These are phyloP conservation scores for Collybia sordida DNA, from an alignment of 768 basidiomycete species.

Conservation along the genomic window DNA sequence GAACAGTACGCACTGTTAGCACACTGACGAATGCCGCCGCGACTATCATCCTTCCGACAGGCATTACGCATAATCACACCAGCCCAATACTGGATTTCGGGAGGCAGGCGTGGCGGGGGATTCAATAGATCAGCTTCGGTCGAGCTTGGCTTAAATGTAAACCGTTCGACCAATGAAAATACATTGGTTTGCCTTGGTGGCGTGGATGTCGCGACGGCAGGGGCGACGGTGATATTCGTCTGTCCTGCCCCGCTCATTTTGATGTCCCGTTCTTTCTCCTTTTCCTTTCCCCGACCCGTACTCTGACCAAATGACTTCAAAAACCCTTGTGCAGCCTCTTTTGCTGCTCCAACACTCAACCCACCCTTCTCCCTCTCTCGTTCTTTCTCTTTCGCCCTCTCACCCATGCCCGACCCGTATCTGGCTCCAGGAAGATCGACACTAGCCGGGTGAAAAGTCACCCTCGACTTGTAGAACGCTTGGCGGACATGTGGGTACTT, in stretches of 20 bases:
- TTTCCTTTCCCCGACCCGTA: neutral
- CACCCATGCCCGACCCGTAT: conserved; percentile 16
- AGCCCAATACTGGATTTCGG: conserved; percentile 98
- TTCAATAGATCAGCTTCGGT: conserved; percentile 72
- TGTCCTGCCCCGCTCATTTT: conserved; percentile 1
- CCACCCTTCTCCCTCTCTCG: conserved; percentile 17
- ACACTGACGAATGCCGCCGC: conserved; percentile 94
- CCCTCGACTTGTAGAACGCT: conserved; percentile 88
- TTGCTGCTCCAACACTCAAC: neutral
- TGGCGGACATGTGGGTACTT: conserved; percentile 98
- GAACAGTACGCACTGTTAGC: conserved; percentile 75
- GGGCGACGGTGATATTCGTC: conserved; percentile 22
- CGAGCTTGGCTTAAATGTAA: conserved; percentile 91
- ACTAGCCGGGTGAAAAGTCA: conserved; percentile 80
- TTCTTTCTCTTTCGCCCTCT: conserved; percentile 28
- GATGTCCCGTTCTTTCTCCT: conserved; percentile 3
- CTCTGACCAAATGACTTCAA: conserved; percentile 42
- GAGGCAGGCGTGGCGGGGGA: conserved; percentile 70
- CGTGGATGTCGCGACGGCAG: conserved; percentile 13
- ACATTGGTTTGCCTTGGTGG: conserved; percentile 75
- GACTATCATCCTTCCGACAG: conserved; percentile 92
- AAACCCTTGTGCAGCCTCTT: conserved; percentile 28
- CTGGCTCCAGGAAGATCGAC: conserved; percentile 36
- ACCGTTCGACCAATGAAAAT: conserved; percentile 93
- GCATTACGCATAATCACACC: conserved; percentile 99